Base-by-base conservation (phyloP, 2,329 filamentous ascomycete species). In the Colletotrichum ledebouriae region DNA sequence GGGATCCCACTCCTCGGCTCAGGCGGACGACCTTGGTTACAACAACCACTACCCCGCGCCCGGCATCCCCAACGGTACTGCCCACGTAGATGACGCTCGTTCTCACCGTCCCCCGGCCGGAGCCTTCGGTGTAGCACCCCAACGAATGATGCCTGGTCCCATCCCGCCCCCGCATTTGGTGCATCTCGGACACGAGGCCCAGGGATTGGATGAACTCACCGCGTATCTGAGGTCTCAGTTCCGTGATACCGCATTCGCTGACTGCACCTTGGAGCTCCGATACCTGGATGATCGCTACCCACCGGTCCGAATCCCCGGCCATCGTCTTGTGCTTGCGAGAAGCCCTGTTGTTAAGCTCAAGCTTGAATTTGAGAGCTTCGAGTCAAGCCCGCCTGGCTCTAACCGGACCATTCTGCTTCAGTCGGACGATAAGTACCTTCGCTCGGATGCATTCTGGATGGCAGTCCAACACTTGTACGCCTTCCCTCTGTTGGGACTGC, bases 381-480 rank as follows among this genome's bases (percentile, higher is more conserved):
- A 70, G 10, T 59, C 70, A 12, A 73, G 71, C 52, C 71, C 73
- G 1, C 76, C 72, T 62, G 73, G 73, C 5, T 68, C 74, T 15
- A 73, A 76, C 9, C 78, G 80, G 22, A 80, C 76, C 41, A 75
- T 87, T 39, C 74, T 82, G 3, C 76, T 90, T 17, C 80, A 85
- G 70, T 81, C 83, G 4, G 79, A 82, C 59, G 86, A 86, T 74
- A 80, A 82, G 37, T 88, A 85, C 77, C 75, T 89, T 33, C 82
- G 84, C 25, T 81, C 85, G 3, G 86, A 89, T 72, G 80, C 85
- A 1, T 89, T 89, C 74, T 86, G 84, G 76, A 83, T 83, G 74
- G 85, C 85, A 2, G 78, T 87, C n/a, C 86, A 89, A 73, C 81
- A 83, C 50, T 78, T 90, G 4, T 90, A 90, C 71, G 84, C 87